phyloP scores from a whole-genome alignment of 2,329 filamentous ascomycete species.

The Aphanocladium album region DNA sequence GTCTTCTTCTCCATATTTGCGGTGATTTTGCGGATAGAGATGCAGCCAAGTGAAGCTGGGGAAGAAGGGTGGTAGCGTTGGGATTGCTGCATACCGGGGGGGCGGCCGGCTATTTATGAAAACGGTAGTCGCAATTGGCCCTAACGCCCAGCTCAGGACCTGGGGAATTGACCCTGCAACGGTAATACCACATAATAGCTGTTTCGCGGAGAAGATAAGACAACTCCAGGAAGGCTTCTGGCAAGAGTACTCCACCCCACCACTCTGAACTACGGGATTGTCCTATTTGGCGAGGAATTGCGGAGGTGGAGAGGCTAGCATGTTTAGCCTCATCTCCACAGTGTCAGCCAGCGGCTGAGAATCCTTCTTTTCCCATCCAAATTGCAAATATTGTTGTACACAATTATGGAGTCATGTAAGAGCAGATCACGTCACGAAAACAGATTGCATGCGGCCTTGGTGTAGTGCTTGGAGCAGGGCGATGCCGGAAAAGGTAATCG shows the following conservation, averaged over 20 bases:
- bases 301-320: neutral
- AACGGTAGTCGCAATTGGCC: neutral
- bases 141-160: neutral
- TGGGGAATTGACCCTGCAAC: neutral
- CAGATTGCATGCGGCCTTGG: neutral
- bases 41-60: no score
- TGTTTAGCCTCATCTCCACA: neutral
- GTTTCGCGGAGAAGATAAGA: neutral
- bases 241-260: neutral
- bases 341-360: neutral
- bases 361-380: neutral
- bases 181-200: neutral
- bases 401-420: no score
- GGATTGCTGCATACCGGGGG: neutral
- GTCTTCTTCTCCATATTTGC: constrained; percentile 15
- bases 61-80: neutral
- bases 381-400: neutral
- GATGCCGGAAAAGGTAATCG: neutral
- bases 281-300: neutral
- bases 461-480: neutral
- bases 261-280: neutral
- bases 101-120: neutral
- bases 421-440: neutral
- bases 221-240: neutral
- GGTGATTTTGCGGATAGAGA: neutral